Evolutionary conservation across 495 filamentous ascomycete species (phyloP), one percentile per base, ranked within the genome.

Genomic region (Ascodesmis nigricans): DNA sequence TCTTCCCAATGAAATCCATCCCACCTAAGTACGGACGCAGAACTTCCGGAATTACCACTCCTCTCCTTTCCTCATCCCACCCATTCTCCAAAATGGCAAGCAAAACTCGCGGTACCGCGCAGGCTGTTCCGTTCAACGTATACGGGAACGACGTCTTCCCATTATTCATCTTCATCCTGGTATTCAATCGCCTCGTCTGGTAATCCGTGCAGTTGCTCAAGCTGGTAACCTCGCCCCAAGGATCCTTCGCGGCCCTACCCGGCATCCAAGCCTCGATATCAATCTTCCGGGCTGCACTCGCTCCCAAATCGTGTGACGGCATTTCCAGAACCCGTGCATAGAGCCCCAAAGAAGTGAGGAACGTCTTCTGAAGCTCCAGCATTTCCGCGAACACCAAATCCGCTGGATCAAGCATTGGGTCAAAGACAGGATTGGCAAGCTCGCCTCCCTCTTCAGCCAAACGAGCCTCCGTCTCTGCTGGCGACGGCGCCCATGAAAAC

Each of bases 231-330:
- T 97, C 87, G 20, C 87, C 87, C 76, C 79, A 97, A 8, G 81
- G 84, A 17, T 71, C 66, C 51, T 82, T 72, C 11, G 67, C 58
- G 20, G 64, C 59, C 1, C 87, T 65, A 11, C 75, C 83, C 0
- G 90, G 90, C 60, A 97, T 93, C 44, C 73, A 82, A 3, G 75
- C 81, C 54, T 97, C 87, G 29, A 95, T 92, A 48, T 97, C 87
- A 29, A 67, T 58, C 56, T 97, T 97, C 26, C 87, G 66, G 20
- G 57, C 60, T 11, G 87, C 90, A 30, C 73, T 77, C 3, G 84
- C 83, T 33, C 87, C 87, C 0, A 97, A 69, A 54, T 97, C 87
- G 1, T 64, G 53, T 0, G 72, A 64, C 1, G 87, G 82, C 87
- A 95, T 93, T 55, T 92, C 84, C 0, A 95, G 64, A 14, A 95